These are phyloP conservation scores for Hemisphaericaspora xylanilytica DNA, from an alignment of 1,139 yeast genomes.

Conservation along the genomic window DNA sequence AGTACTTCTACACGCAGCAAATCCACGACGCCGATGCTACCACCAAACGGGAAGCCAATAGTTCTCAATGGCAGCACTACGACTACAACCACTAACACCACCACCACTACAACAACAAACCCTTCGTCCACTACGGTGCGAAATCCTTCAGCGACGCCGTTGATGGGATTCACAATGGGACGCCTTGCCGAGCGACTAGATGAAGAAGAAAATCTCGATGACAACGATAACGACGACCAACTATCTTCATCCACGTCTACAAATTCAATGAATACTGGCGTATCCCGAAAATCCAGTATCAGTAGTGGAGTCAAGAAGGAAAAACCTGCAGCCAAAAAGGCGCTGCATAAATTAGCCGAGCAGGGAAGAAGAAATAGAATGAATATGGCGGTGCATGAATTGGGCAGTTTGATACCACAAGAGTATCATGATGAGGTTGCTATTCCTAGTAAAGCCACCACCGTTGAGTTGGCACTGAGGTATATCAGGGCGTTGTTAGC, in stretches of 20 bases:
- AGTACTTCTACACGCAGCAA: constrained; percentile 10
- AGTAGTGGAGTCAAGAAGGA: constrained; percentile 18
- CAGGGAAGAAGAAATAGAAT: constrained; percentile 93
- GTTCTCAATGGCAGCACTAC: not conserved
- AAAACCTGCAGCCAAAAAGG: constrained; percentile 53
- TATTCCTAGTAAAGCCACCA: constrained; percentile 86
- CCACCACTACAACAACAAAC: not conserved
- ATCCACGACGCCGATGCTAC: constrained; percentile 8
- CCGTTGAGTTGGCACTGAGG: constrained; percentile 82
- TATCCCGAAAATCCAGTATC: constrained; percentile 19
- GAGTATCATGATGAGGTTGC: constrained; percentile 54
- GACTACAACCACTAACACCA: constrained; percentile 27
- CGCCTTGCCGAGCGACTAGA: constrained; percentile 40
- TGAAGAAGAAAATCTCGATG: not conserved
- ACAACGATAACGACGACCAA: not conserved
- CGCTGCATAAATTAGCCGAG: constrained; percentile 90
- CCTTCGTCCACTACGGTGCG: not conserved
- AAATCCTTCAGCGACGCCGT: constrained; percentile 17
- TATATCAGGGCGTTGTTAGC: constrained; percentile 56
- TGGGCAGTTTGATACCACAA: constrained; percentile 68
- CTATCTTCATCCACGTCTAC: too few species aligned
- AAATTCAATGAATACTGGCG: too few species aligned
- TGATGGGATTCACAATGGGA: constrained; percentile 53
- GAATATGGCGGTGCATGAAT: constrained; percentile 79
- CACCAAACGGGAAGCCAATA: constrained; percentile 5